phyloP scores from a whole-genome alignment of 2,329 filamentous ascomycete species.

The Cladorrhinum sp. region DNA sequence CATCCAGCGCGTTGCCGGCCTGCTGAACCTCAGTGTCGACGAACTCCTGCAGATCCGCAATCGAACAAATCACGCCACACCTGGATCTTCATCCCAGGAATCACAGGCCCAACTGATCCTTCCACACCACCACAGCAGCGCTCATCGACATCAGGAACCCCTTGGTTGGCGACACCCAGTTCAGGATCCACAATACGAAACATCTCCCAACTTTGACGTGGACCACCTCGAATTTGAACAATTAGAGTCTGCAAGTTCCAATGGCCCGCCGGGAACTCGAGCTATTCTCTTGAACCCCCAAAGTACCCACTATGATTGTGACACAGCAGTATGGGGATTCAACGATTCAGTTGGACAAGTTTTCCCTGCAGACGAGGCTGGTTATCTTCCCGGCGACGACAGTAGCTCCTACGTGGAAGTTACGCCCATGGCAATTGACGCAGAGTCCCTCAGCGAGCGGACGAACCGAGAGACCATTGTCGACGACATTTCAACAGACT shows the following conservation, averaged over 20 bases:
- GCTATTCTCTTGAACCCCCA: conserved; percentile 26
- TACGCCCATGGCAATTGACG: conserved; percentile 16
- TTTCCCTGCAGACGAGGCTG: conserved; percentile 8
- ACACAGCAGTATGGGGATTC: conserved; percentile 15
- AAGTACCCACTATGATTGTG: conserved; percentile 24
- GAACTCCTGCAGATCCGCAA: conserved; percentile 25
- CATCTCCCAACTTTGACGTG: conserved; percentile 9
- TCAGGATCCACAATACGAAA: neutral
- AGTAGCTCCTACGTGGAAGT: conserved; percentile 14
- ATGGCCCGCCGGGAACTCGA: conserved; percentile 4
- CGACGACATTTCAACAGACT: conserved; percentile 20
- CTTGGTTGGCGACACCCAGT: conserved; percentile 5
- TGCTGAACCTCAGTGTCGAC: conserved; percentile 26
- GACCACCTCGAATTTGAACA: conserved; percentile 13
- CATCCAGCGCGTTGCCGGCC: conserved; percentile 26
- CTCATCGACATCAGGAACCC: neutral
- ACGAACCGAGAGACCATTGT: conserved; percentile 5
- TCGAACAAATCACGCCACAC: conserved; percentile 8
- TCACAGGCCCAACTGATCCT: neutral
- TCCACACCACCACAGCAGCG: neutral
- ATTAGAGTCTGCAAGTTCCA: neutral
- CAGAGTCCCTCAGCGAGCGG: conserved; percentile 5
- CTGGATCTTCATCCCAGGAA: neutral
- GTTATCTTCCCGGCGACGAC: conserved; percentile 4
- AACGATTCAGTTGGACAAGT: conserved; percentile 4